Evolutionary conservation across 192 early-diverging fungal genomes (phyloP), one percentile per base, ranked within the genome.

Genomic region (Spinellus fusiger): DNA sequence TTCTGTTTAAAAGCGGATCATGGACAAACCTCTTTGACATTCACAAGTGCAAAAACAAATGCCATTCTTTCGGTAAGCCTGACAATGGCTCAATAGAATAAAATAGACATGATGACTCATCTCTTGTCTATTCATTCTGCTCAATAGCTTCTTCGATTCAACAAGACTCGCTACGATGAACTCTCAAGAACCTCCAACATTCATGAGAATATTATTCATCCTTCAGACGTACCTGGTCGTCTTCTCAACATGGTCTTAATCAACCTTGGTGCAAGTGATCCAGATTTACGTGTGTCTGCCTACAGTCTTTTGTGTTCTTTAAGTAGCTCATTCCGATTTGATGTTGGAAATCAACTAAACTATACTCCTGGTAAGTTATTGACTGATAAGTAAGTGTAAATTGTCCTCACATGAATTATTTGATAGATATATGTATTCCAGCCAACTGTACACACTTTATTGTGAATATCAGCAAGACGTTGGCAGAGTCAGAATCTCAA

Each of bases 221-320:
- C 94, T 5, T 72, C 79, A 9, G 92, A 94, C 74, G 91, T 95
- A 3, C 90, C 93, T 0, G 95, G 93, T 4, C 89, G 88, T 26
- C 72, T 97, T 34, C 78, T 97, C 44, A 96, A 93, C 56, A 92
- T 96, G 74, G 89, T 93, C 18, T 59, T 98, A 57, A 71, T 93
- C 33, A 95, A 94, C 66, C 71, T 92, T 27, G 90, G 88, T 0
- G 86, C 85, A 20, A 80, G 84, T 13, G 91, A 95, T 66, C 74
- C 90, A 5, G 76, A 75, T 27, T 69, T 98, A 37, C 75, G 94
- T n/a, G 66, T 89, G 29, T 81, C 89, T 40, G 88, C 89, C 0
- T 98, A 96, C 74, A 86, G 93, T 66, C 80, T 98, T 64, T 80
- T 96, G n/a, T 88, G 84, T 61, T 81, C 93, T 8, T 68, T 95